A percentile compares a stretch with the other conserved stretches of the same genome.
phyloP scores from a whole-genome alignment of 2,329 filamentous ascomycete species.

The Septoria petroselini region DNA sequence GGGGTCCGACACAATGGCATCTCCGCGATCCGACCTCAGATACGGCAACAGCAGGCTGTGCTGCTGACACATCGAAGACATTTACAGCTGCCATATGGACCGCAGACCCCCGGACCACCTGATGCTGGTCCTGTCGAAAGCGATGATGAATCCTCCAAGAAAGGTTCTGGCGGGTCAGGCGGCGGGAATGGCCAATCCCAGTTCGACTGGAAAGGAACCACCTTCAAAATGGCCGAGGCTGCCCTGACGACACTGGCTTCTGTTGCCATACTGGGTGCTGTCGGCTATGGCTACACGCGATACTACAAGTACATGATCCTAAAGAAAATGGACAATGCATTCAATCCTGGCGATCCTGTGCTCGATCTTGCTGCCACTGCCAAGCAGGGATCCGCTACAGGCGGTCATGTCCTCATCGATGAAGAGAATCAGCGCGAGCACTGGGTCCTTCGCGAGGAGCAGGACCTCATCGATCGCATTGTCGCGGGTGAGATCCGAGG shows the following conservation, averaged over 20 bases:
- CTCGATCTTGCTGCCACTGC: slow-evolving; percentile 54
- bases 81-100: slow-evolving; percentile 18
- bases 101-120: slow-evolving; percentile 23
- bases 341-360: slow-evolving; percentile 83
- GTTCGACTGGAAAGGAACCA: slow-evolving; percentile 37
- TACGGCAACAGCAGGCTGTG: slow-evolving; percentile 1
- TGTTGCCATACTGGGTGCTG: slow-evolving; percentile 50
- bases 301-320: slow-evolving; percentile 81
- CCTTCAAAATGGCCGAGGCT: slow-evolving; percentile 53
- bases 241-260: slow-evolving; percentile 52
- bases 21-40: slow-evolving; percentile 12
- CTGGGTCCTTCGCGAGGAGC: slow-evolving; percentile 84
- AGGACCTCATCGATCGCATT: slow-evolving; percentile 76
- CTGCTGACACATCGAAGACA: slow-evolving; percentile 11
- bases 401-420: slow-evolving; percentile 32
- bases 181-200: slow-evolving; percentile 16
- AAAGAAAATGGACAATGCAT: slow-evolving; percentile 89
- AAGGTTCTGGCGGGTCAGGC: slow-evolving; percentile 12
- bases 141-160: slow-evolving; percentile 18
- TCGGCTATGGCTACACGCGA: slow-evolving; percentile 62
- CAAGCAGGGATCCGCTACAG: slow-evolving; percentile 31
- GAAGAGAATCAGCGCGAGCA: slow-evolving; percentile 57
- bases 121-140: slow-evolving; percentile 22
- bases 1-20: slow-evolving; percentile 11
- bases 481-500: slow-evolving; percentile 69